Percentiles rank a stretch among this genome's conserved stretches.
These are phyloP conservation scores for Dryas drummondii DNA, from an alignment of 306 rosid species.

Conservation along the genomic window DNA sequence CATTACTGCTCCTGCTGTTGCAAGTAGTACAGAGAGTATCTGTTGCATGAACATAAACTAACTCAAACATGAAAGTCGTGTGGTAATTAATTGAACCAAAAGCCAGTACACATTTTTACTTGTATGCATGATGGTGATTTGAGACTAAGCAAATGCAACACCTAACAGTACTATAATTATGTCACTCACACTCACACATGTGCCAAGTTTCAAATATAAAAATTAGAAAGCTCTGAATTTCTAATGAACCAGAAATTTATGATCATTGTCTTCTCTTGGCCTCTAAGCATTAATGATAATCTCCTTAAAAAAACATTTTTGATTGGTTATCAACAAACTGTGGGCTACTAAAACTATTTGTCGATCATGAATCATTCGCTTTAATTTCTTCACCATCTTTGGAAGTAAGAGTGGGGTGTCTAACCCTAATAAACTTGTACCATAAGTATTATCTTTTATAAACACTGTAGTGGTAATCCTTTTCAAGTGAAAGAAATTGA, in stretches of 20 bases:
- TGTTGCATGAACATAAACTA: conserved; percentile 33
- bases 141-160: conserved; percentile 16
- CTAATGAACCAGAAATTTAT: conserved; percentile 18
- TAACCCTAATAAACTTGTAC: conserved; percentile 6
- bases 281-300: conserved; percentile 52
- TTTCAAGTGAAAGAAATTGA: conserved; percentile 5
- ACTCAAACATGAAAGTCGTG: neutral
- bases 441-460: conserved; percentile 17
- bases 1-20: conserved; percentile 83
- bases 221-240: conserved; percentile 22
- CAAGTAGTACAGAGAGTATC: conserved; percentile 62
- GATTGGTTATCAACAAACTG: conserved; percentile 25
- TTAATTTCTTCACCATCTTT: conserved; percentile 37
- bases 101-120: neutral
- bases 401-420: conserved; percentile 34
- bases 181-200: conserved; percentile 31
- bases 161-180: conserved; percentile 35
- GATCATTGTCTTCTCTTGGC: conserved; percentile 38
- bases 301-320: conserved; percentile 4
- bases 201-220: conserved; percentile 23
- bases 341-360: conserved; percentile 31
- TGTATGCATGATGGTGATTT: conserved; percentile 12
- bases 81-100: conserved; percentile 4
- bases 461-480: conserved; percentile 20
- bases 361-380: conserved; percentile 23